Evolutionary conservation across 2,329 filamentous ascomycete species (phyloP).

Genomic region (Fonsecaea erecta): DNA sequence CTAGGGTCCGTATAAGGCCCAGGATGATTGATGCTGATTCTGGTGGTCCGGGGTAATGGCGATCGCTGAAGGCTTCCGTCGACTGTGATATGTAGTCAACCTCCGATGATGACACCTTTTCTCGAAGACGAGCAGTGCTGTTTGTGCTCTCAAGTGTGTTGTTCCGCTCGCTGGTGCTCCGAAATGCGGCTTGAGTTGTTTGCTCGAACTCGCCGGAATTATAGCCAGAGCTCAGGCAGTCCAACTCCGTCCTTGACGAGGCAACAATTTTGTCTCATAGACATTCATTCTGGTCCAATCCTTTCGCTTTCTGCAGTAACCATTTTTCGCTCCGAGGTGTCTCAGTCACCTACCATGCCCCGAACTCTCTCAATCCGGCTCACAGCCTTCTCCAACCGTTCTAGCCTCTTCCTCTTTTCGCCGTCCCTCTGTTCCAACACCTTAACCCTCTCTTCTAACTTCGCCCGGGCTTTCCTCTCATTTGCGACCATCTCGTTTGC

Average conservation of each 20-base stretch:
- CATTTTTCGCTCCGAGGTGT: background rate
- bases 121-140: background rate
- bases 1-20: background rate
- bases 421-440: constrained; percentile 52
- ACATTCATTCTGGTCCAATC: background rate
- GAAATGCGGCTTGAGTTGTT: background rate
- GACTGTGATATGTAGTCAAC: background rate
- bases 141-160: background rate
- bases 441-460: constrained; percentile 53
- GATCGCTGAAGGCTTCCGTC: background rate
- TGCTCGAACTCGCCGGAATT: background rate
- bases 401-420: constrained; percentile 58
- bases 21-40: background rate
- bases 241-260: background rate
- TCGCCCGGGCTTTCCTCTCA: constrained; percentile 63
- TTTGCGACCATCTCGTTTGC: constrained; percentile 70
- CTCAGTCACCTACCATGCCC: constrained; percentile 53
- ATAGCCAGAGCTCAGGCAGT: background rate
- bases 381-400: constrained; percentile 61
- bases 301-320: background rate
- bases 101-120: background rate
- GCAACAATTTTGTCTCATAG: background rate
- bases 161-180: background rate
- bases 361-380: constrained; percentile 61
- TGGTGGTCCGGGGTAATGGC: background rate